Conservation (phyloP, 2,329 filamentous ascomycete genomes). For the Diaporthe ilicicola region DNA sequence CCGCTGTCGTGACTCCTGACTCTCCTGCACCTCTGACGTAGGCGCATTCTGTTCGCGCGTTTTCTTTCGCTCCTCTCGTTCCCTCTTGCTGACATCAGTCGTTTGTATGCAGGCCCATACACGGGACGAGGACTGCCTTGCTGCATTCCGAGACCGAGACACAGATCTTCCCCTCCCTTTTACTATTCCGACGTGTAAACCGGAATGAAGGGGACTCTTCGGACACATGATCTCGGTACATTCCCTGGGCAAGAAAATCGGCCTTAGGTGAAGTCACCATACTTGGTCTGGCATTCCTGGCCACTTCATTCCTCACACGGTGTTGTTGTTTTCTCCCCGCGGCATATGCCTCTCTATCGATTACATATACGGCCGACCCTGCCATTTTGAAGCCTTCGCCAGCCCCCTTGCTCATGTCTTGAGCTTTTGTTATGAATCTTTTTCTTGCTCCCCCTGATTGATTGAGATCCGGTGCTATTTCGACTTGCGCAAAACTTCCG, state of each 20-base stretch:
- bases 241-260: not conserved
- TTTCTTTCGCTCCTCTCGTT: slow-evolving; percentile 7
- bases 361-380: slow-evolving; percentile 28
- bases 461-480: not conserved
- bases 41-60: not conserved
- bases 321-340: slow-evolving; percentile 31
- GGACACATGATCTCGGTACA: not conserved
- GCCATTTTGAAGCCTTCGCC: slow-evolving; percentile 13
- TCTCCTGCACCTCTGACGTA: slow-evolving; percentile 24
- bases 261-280: slow-evolving; percentile 8
- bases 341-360: not conserved
- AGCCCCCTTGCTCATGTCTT: not conserved
- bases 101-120: slow-evolving; percentile 28
- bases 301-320: slow-evolving; percentile 32
- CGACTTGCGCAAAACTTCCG: not conserved
- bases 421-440: slow-evolving; percentile 2
- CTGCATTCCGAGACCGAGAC: slow-evolving; percentile 24
- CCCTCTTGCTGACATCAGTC: slow-evolving; percentile 1
- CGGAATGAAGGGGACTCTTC: not conserved
- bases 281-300: slow-evolving; percentile 29
- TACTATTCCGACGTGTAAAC: slow-evolving; percentile 5
- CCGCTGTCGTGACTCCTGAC: slow-evolving; percentile 10
- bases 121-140: slow-evolving; percentile 21
- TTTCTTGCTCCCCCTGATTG: not conserved
- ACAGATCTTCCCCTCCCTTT: slow-evolving; percentile 12